Conservation (phyloP, 2,329 filamentous ascomycete species). For the Sporothrix luriei region DNA sequence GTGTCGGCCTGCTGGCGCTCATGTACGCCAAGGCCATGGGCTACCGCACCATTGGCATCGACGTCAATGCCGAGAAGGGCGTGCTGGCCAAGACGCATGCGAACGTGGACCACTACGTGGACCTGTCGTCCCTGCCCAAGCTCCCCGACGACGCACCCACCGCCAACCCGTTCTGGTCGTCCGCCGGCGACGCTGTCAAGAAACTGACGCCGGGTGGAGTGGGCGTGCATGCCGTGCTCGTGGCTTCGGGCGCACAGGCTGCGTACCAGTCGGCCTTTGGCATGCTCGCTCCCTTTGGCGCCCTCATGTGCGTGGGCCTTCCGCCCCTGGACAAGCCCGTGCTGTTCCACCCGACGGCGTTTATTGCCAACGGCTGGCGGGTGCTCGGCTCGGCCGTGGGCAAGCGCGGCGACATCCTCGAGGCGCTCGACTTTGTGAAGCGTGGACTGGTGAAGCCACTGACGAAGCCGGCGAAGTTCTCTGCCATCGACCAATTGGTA, state of each 20-base stretch:
- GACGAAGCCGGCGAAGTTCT: slow-evolving; percentile 38
- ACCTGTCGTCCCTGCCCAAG: slow-evolving; percentile 38
- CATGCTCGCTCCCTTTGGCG: slow-evolving; percentile 46
- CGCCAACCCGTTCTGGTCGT: slow-evolving; percentile 28
- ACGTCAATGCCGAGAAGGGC: slow-evolving; percentile 43
- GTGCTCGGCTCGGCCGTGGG: slow-evolving; percentile 46
- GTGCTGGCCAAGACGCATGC: slow-evolving; percentile 35
- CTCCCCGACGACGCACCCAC: slow-evolving; percentile 27
- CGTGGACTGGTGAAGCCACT: slow-evolving; percentile 42
- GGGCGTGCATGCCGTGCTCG: slow-evolving; percentile 41
- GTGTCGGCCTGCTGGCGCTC: slow-evolving; percentile 47
- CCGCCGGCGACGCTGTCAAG: slow-evolving; percentile 39
- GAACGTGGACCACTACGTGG: slow-evolving; percentile 47
- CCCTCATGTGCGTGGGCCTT: slow-evolving; percentile 47
- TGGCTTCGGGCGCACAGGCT: slow-evolving; percentile 40
- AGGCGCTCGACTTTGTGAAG: slow-evolving; percentile 47
- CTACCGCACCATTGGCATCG: slow-evolving; percentile 46
- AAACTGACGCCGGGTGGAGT: slow-evolving; percentile 36
- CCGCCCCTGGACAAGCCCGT: slow-evolving; percentile 39
- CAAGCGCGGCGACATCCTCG: slow-evolving; percentile 45
- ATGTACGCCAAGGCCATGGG: slow-evolving; percentile 50
- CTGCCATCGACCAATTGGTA: slow-evolving; percentile 37
- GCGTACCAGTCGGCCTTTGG: slow-evolving; percentile 45
- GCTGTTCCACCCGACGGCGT: slow-evolving; percentile 43
- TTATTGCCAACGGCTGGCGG: slow-evolving; percentile 45